phyloP scores from a whole-genome alignment of 2,329 filamentous ascomycete species.

The Diplodia scrobiculata region DNA sequence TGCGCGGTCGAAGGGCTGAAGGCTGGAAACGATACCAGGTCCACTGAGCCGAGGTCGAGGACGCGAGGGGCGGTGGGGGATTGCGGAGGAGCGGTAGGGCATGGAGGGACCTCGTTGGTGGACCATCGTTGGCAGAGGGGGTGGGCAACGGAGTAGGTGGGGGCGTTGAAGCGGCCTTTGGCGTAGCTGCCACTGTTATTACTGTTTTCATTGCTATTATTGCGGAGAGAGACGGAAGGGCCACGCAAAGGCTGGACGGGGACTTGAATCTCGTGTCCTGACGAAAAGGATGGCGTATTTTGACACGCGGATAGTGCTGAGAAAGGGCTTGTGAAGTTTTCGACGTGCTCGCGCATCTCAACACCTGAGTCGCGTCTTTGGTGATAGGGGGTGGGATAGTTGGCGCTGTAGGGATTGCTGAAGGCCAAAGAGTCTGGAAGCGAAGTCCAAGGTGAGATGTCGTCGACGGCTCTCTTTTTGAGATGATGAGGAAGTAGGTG shows the following conservation, averaged over 20 bases:
- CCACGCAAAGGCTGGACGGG: background rate
- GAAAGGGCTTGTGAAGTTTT: background rate
- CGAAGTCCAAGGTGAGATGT: background rate
- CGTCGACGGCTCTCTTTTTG: background rate
- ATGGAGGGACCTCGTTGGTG: background rate
- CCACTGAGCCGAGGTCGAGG: conserved; percentile 11
- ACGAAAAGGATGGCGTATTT: background rate
- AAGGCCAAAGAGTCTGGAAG: background rate
- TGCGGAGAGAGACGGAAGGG: background rate
- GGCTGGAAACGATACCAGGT: background rate
- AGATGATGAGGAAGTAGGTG: background rate
- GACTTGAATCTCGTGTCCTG: background rate
- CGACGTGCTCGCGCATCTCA: background rate
- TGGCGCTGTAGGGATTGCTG: too few species aligned
- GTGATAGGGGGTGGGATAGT: background rate
- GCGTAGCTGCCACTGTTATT: background rate
- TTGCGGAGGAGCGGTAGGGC: background rate
- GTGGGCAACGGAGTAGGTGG: background rate
- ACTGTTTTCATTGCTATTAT: too few species aligned
- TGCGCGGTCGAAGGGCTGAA: background rate
- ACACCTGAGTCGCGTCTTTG: conserved; percentile 6
- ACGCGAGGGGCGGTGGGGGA: background rate
- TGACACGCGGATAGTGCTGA: background rate
- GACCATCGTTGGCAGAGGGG: background rate
- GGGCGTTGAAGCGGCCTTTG: background rate